phyloP scores from a whole-genome alignment of 805 yeast species.

The Cyberlindnera meyerae region DNA sequence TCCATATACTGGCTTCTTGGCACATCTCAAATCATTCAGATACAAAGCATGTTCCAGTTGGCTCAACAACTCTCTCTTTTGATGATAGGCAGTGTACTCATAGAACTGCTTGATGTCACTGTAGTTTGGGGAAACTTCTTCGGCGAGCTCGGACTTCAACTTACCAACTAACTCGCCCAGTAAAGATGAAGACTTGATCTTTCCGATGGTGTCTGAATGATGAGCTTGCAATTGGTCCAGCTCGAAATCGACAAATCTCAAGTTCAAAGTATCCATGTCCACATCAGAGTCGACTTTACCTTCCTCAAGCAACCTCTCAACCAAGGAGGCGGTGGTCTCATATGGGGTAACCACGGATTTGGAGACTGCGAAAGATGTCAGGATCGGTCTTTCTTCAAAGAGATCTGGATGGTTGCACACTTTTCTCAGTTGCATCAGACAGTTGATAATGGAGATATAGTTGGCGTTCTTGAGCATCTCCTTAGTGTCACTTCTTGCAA shows the following conservation, averaged over 20 bases:
- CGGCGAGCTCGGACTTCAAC: slow-evolving; percentile 34
- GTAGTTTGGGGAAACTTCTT: slow-evolving; percentile 26
- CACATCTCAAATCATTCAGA: slow-evolving; percentile 62
- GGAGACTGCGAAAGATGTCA: slow-evolving; percentile 80
- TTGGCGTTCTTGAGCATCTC: slow-evolving; percentile 94
- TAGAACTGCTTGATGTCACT: slow-evolving; percentile 52
- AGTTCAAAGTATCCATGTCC: slow-evolving; percentile 55
- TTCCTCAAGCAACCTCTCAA: slow-evolving; percentile 31
- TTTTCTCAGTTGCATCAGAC: slow-evolving; percentile 95
- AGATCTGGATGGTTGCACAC: slow-evolving; percentile 96
- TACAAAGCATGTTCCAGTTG: slow-evolving; percentile 53
- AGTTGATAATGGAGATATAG: slow-evolving; percentile 89
- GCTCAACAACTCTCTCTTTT: slow-evolving; percentile 48
- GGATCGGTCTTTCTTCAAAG: slow-evolving; percentile 92
- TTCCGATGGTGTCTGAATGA: slow-evolving; percentile 39
- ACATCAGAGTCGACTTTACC: slow-evolving; percentile 29
- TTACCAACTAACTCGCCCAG: slow-evolving; percentile 41
- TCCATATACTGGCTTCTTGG: slow-evolving; percentile 65
- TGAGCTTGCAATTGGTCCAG: slow-evolving; percentile 35
- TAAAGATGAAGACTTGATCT: slow-evolving; percentile 42
- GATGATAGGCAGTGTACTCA: slow-evolving; percentile 46
- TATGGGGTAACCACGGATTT: slow-evolving; percentile 54
- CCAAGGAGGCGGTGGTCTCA: slow-evolving; percentile 35
- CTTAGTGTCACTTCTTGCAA: slow-evolving; percentile 93
- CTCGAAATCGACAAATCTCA: slow-evolving; percentile 48